Conservation (phyloP, 768 basidiomycete species). For the Hericium rajendrae region DNA sequence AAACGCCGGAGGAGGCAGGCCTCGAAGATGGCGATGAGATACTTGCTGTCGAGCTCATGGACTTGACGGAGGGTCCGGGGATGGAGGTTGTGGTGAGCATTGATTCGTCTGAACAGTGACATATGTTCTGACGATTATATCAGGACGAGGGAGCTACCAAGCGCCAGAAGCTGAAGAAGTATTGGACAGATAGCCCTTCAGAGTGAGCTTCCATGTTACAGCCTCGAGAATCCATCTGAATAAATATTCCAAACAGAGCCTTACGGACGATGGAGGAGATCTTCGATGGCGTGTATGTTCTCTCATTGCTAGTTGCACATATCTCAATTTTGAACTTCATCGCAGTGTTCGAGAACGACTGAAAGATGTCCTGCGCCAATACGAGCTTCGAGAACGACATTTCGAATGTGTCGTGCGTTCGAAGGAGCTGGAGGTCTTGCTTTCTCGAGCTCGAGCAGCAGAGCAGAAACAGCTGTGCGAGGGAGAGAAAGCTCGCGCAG, state of each 20-base stretch:
- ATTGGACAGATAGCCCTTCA: constrained; percentile 65
- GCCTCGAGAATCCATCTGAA: not conserved
- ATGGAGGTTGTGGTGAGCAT: constrained; percentile 48
- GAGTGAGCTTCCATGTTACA: constrained; percentile 43
- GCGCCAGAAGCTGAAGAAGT: constrained; percentile 67
- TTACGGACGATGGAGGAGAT: constrained; percentile 70
- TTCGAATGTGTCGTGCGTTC: constrained; percentile 89
- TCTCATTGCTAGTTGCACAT: not conserved
- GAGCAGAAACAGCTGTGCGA: constrained; percentile 81
- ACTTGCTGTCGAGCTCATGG: constrained; percentile 84
- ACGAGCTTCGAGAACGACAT: constrained; percentile 84
- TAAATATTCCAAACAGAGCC: constrained; percentile 37
- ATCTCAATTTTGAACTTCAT: not conserved
- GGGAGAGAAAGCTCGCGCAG: constrained; percentile 57
- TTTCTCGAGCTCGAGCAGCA: constrained; percentile 79
- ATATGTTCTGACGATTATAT: not conserved
- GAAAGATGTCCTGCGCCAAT: constrained; percentile 80
- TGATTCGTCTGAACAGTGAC: not conserved
- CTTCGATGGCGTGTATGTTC: constrained; percentile 73
- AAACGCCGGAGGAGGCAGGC: constrained; percentile 78
- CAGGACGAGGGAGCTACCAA: constrained; percentile 45
- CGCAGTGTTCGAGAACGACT: constrained; percentile 73
- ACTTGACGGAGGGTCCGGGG: constrained; percentile 63
- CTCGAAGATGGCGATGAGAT: constrained; percentile 89
- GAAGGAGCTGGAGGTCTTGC: constrained; percentile 81